phyloP scores from a whole-genome alignment of 2,329 filamentous ascomycete species.

The Pseudopithomyces maydicus region DNA sequence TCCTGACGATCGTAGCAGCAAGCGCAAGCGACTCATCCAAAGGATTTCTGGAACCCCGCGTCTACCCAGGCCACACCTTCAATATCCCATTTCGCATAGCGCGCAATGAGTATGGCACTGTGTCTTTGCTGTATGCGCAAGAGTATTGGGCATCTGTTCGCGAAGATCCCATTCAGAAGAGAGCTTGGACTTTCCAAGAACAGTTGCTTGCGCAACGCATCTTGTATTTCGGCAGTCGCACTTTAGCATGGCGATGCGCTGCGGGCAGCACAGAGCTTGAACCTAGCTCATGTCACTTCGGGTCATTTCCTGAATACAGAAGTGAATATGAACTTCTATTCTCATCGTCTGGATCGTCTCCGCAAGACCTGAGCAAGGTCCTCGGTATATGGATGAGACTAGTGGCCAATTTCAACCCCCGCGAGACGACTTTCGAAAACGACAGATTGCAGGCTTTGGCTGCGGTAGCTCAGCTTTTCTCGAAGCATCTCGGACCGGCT shows the following conservation, averaged over 20 bases:
- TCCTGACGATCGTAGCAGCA: conserved; percentile 2
- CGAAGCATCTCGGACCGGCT: background rate
- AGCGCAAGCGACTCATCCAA: background rate
- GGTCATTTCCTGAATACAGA: no score
- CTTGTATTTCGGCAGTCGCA: background rate
- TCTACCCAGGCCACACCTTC: background rate
- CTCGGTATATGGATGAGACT: background rate
- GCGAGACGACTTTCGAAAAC: background rate
- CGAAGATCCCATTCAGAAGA: background rate
- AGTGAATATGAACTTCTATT: background rate
- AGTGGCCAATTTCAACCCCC: background rate
- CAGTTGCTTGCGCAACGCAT: background rate
- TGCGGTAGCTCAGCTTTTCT: background rate
- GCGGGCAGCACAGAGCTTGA: background rate
- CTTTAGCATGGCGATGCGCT: background rate
- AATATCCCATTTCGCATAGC: background rate
- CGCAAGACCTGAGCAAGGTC: background rate
- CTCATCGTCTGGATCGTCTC: background rate
- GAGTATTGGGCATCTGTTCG: background rate
- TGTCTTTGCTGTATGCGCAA: background rate
- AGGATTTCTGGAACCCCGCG: background rate
- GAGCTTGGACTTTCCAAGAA: background rate
- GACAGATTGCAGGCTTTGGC: background rate
- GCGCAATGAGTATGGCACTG: background rate
- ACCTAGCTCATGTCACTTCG: background rate